Evolutionary conservation across 768 basidiomycete genomes (phyloP).

Genomic region (Boletus sensibilis): DNA sequence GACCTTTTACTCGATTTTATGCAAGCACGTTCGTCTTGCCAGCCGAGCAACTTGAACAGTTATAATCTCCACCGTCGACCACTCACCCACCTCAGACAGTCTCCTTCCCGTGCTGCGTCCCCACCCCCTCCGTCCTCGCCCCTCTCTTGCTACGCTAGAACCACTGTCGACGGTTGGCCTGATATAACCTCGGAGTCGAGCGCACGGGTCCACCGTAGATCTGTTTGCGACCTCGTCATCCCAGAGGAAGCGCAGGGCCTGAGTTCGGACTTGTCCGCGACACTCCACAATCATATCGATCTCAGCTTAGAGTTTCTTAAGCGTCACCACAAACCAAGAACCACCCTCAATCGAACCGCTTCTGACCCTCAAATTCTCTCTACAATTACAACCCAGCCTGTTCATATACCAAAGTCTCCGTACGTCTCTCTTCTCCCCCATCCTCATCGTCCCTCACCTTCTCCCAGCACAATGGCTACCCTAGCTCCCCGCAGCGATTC

Average conservation of each 20-base stretch:
- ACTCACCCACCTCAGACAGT: conserved; percentile 8
- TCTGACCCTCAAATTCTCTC: conserved; percentile 58
- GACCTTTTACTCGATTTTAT: conserved; percentile 23
- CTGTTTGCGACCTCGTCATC: conserved; percentile 31
- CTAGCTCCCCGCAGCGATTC: conserved; percentile 64
- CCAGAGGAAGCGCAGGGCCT: conserved; percentile 28
- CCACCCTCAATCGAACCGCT: conserved; percentile 42
- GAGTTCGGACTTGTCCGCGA: conserved; percentile 35
- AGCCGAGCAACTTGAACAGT: conserved; percentile 16
- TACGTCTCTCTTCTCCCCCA: conserved; percentile 17
- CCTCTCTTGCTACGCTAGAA: conserved; percentile 17
- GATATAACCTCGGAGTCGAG: conserved; percentile 2
- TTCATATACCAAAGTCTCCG: conserved; percentile 53
- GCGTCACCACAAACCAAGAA: conserved; percentile 62
- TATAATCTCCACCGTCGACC: conserved; percentile 23
- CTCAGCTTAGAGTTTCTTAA: conserved; percentile 45
- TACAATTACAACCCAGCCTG: conserved; percentile 59
- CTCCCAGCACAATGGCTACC: conserved; percentile 50
- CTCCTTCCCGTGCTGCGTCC: background rate
- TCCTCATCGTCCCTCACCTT: conserved; percentile 12
- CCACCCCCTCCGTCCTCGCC: conserved; percentile 22
- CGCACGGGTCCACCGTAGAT: conserved; percentile 16
- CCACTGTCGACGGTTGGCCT: conserved; percentile 4
- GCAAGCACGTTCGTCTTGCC: conserved; percentile 37
- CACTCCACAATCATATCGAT: conserved; percentile 34